Evolutionary conservation across 192 early-diverging fungal species (phyloP).

Genomic region (Borealophlyctis nickersoniae): DNA sequence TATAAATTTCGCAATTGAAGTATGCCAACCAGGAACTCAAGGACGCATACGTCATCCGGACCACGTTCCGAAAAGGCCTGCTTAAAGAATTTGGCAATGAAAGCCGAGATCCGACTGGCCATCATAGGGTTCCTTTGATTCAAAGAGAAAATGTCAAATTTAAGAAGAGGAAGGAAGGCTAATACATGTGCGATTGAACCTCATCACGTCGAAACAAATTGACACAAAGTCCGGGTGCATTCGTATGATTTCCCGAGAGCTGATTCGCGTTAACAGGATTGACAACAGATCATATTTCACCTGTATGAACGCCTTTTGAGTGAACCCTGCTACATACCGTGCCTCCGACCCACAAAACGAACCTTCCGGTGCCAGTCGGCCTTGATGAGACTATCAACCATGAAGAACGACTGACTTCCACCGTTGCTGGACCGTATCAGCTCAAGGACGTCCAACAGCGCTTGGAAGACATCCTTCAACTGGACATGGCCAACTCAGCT

Average conservation of each 20-base stretch:
- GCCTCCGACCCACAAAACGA: neutral
- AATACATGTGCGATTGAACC: conserved; percentile 11
- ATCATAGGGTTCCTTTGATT: conserved; percentile 15
- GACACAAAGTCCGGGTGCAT: conserved; percentile 62
- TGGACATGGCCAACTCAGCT: too few species aligned
- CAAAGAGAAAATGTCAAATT: neutral
- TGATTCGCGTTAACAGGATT: conserved; percentile 52
- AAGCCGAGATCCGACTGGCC: conserved; percentile 19
- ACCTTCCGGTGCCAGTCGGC: conserved; percentile 78
- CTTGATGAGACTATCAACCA: conserved; percentile 61
- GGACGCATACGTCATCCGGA: too few species aligned
- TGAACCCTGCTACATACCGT: too few species aligned
- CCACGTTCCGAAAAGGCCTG: conserved; percentile 9
- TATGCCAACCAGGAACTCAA: too few species aligned
- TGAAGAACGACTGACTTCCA: too few species aligned
- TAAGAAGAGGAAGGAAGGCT: neutral
- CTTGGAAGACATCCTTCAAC: conserved; percentile 58
- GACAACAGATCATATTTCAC: conserved; percentile 76
- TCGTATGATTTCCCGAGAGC: conserved; percentile 50
- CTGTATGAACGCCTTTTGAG: conserved; percentile 1
- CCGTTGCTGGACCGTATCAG: too few species aligned
- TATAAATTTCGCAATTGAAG: too few species aligned
- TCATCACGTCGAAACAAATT: conserved; percentile 58
- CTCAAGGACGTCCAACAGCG: conserved; percentile 62
- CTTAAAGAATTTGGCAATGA: conserved; percentile 24